Percentiles rank a stretch among this genome's conserved stretches.
phyloP scores from a whole-genome alignment of 345 rosid species.

The Dipteronia dyeriana region DNA sequence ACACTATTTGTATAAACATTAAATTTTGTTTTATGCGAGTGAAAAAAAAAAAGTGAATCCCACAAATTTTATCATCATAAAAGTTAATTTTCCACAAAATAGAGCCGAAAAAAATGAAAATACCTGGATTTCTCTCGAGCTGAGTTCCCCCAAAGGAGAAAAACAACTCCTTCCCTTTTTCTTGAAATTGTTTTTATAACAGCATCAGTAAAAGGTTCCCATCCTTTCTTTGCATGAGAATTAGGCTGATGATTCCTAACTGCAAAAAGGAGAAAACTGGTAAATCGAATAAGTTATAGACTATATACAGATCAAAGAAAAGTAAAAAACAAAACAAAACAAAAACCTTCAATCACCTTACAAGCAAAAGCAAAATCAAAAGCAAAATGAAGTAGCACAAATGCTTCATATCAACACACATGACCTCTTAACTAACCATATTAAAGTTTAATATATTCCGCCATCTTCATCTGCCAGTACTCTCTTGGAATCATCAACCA shows the following conservation, averaged over 20 bases:
- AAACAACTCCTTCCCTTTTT: slow-evolving; percentile 87
- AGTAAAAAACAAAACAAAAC: background rate
- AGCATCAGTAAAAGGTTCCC: slow-evolving; percentile 97
- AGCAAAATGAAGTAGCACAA: background rate
- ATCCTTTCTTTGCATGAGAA: slow-evolving; percentile 97
- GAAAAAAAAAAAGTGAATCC: background rate
- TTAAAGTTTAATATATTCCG: too few relatives aligned
- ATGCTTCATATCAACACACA: background rate
- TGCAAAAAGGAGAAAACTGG: slow-evolving; percentile 27
- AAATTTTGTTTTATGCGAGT: too few relatives aligned
- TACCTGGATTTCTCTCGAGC: slow-evolving; percentile 91
- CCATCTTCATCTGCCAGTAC: too few relatives aligned
- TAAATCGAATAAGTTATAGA: background rate
- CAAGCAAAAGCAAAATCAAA: background rate
- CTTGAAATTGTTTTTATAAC: slow-evolving; percentile 74
- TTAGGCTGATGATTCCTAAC: slow-evolving; percentile 87
- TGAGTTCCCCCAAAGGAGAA: slow-evolving; percentile 94
- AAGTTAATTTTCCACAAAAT: slow-evolving; percentile 1
- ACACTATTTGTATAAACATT: too few relatives aligned
- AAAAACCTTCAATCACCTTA: background rate
- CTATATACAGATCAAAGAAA: background rate
- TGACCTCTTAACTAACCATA: too few relatives aligned
- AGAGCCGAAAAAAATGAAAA: slow-evolving; percentile 1
- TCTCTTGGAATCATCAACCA: too few relatives aligned
- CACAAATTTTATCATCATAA: background rate